A percentile compares a stretch with the other conserved stretches of the same genome.
Conservation (phyloP, 768 basidiomycete species). For the Russula sp. region DNA sequence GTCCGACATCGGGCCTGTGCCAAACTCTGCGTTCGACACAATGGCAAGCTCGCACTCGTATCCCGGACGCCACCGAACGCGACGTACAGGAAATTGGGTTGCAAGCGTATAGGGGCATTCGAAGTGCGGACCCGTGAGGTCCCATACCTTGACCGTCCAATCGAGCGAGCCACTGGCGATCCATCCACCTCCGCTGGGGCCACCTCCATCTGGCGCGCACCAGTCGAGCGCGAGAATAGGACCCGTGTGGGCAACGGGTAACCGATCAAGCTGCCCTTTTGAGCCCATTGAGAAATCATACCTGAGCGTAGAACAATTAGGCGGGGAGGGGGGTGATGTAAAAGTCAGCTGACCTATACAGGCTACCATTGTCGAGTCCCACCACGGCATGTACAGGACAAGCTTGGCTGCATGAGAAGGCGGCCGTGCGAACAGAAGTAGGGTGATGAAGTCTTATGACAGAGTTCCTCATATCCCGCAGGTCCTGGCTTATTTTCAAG, state of each 20-base stretch:
- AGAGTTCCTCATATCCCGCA: slow-evolving; percentile 65
- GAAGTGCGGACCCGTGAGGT: slow-evolving; percentile 54
- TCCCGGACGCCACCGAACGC: slow-evolving; percentile 69
- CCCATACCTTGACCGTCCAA: slow-evolving; percentile 79
- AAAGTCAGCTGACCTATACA: slow-evolving; percentile 46
- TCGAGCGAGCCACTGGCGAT: slow-evolving; percentile 76
- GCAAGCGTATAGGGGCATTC: slow-evolving; percentile 63
- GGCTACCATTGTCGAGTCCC: slow-evolving; percentile 32
- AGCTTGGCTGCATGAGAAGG: slow-evolving; percentile 60
- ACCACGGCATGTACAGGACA: slow-evolving; percentile 60
- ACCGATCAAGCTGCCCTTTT: slow-evolving; percentile 62
- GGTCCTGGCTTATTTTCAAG: slow-evolving; percentile 42
- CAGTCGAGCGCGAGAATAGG: slow-evolving; percentile 73
- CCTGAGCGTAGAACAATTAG: slow-evolving; percentile 30
- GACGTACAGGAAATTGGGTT: slow-evolving; percentile 67
- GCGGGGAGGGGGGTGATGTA: neutral
- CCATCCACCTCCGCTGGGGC: slow-evolving; percentile 46
- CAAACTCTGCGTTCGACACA: slow-evolving; percentile 59
- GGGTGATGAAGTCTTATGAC: slow-evolving; percentile 68
- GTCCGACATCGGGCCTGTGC: slow-evolving; percentile 31
- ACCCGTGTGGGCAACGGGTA: slow-evolving; percentile 67
- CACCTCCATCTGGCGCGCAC: slow-evolving; percentile 36
- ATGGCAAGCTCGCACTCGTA: slow-evolving; percentile 73
- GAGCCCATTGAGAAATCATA: slow-evolving; percentile 81
- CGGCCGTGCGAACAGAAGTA: slow-evolving; percentile 59